Evolutionary conservation across 768 basidiomycete species (phyloP), one percentile per base, ranked within the genome.

Genomic region (Rhodotorula toruloides): DNA sequence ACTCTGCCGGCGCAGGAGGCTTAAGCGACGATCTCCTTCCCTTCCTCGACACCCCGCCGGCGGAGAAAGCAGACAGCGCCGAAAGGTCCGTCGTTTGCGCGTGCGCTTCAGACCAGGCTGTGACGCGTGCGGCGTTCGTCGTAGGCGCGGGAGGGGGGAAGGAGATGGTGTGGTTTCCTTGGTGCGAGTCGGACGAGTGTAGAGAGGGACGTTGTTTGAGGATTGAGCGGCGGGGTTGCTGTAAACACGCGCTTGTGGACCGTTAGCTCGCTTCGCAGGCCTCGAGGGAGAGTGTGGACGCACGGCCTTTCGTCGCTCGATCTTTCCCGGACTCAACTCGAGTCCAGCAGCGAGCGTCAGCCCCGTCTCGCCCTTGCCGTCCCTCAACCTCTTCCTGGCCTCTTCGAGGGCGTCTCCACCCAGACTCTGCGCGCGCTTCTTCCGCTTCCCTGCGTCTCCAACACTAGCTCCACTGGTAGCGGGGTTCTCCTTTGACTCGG

Each of bases 221-320:
- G 58, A 75, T 75, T 7, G 74, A 75, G 9, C 72, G 55, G 4
- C 74, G 68, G 9, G 74, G 74, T 1, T 52, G 49, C 74, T 74
- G 57, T 14, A n/a, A n/a, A n/a, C n/a, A n/a, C n/a, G n/a, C n/a
- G n/a, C n/a, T n/a, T n/a, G n/a, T n/a, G n/a, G n/a, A n/a, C n/a
- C n/a, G n/a, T n/a, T n/a, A n/a, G n/a, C n/a, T n/a, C n/a, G n/a
- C n/a, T n/a, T n/a, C n/a, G n/a, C n/a, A n/a, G n/a, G n/a, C n/a
- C n/a, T n/a, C n/a, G n/a, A n/a, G n/a, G n/a, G n/a, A n/a, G n/a
- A n/a, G n/a, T n/a, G n/a, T n/a, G 32, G 8, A 55, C 71, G 46
- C 22, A 72, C 72, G 9, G 65, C 55, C 2, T 17, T 44, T 13
- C 72, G 17, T 8, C 59, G 65, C n/a, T 60, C 59, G 37, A 55